Evolutionary conservation across 1,284 basidiomycete species (phyloP), one percentile per base, ranked within the genome.

Genomic region (Ustilago hordei): DNA sequence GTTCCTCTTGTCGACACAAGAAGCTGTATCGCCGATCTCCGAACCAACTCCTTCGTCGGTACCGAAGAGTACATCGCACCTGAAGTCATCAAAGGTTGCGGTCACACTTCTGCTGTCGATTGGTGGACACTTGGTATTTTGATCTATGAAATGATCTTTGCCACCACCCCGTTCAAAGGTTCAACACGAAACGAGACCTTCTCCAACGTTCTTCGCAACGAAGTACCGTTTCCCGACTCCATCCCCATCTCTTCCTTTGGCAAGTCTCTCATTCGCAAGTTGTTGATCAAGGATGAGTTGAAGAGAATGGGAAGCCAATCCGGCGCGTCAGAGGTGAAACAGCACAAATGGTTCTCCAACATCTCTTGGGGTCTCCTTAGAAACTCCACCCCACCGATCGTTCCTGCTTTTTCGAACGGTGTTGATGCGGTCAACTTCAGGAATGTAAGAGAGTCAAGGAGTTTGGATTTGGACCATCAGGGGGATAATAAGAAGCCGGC

Each of bases 61-160:
- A 99, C 96, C 39, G 96, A 98, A 90, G 95, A 98, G 88, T 98
- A 99, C 89, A 98, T 98, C 85, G 95, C 96, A 48, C 96, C 96
- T 72, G 96, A 98, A 88, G 97, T 99, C 69, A 99, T 99, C 86
- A 94, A 95, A 84, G 95, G 95, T 53, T 91, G 94, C 86, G 97
- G 97, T 15, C 97, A 99, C 88, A 98, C 96, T 41, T 95, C 94
- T 71, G 95, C 97, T 8, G 97, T 99, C 60, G 97, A 99, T 88
- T 99, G 96, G 96, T 98, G 95, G 97, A 99, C 96, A 38, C 89
- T 98, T 58, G 97, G 97, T 45, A 99, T 99, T 82, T 90, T 99
- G 83, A 95, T 99, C 82, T 98, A 96, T 88, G 97, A 99, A 89
- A 99, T 99, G 97, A 97, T 99, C 87, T 97, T 93, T 87, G 95